Evolutionary conservation across 805 yeast genomes (phyloP), one percentile per base, ranked within the genome.

Genomic region (Candida maris): DNA sequence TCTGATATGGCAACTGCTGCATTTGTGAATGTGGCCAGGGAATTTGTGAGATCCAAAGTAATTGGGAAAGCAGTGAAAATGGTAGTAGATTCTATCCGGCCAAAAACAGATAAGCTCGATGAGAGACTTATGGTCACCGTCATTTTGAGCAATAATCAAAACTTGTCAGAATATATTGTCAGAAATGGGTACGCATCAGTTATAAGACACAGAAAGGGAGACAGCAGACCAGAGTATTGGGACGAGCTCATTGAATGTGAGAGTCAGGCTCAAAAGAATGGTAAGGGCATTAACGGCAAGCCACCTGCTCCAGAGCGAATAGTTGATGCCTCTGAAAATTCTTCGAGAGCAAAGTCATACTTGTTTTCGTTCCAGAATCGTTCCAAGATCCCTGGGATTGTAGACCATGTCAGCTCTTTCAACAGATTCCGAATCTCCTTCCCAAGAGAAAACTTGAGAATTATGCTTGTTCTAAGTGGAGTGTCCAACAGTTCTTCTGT

Each of bases 291-390:
- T 27, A 78, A 72, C 54, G 70, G 73, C 19, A 77, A 78, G 51
- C 70, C 74, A 35, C 76, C 77, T 12, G 75, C 75, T 12, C 62
- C 75, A 15, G 78, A 77, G 25, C 71, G 86, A 48, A 60, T 77
- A 21, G 83, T 84, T 22, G 91, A 87, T 56, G 95, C 94, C 4
- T 81, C 91, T 15, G 95, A 85, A 56, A 75, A 73, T 48, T 68
- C 72, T 5, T 65, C 79, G 27, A 77, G 85, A 51, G 87, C 96
- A 22, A 79, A 79, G 44, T 78, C 89, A 5, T 85, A 79, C 52
- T 67, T 84, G 51, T 73, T 82, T 41, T 77, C 86, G 3, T 74
- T 86, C 48, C 76, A 73, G 53, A 76, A 81, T 46, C 80, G 81
- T 63, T 70, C 76, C 18, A 69, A 74, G 39, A 71, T 85, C 34